Evolutionary conservation across 2,329 filamentous ascomycete species (phyloP).

Genomic region (Colletotrichum incanum): DNA sequence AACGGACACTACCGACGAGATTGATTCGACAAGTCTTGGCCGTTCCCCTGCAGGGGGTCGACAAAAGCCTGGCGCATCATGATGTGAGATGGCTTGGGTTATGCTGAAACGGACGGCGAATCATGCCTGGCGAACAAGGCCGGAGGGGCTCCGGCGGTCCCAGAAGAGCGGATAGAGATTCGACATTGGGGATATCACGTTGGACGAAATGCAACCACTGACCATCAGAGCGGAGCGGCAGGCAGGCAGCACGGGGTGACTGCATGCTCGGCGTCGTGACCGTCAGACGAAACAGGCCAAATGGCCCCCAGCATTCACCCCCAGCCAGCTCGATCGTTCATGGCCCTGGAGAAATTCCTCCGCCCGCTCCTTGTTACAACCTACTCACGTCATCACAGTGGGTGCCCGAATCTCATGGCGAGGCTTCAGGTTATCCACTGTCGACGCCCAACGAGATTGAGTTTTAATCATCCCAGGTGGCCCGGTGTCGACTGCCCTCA

Average conservation of each 20-base stretch:
- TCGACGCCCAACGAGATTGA: constrained; percentile 37
- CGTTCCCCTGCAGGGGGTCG: neutral
- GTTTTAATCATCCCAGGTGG: constrained; percentile 28
- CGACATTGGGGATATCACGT: constrained; percentile 4
- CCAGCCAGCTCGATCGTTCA: constrained; percentile 13
- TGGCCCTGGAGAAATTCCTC: constrained; percentile 24
- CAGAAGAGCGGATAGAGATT: constrained; percentile 27
- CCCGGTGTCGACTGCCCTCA: neutral
- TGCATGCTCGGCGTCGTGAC: neutral
- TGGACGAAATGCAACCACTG: constrained; percentile 3
- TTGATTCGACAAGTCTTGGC: neutral
- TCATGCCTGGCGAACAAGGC: neutral
- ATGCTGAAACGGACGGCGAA: constrained; percentile 8
- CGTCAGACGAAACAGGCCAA: constrained; percentile 4
- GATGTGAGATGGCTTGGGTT: constrained; percentile 4
- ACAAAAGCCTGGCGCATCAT: constrained; percentile 7
- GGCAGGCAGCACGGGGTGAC: constrained; percentile 7
- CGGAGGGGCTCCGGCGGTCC: constrained; percentile 24
- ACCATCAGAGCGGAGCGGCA: neutral
- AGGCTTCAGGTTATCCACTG: constrained; percentile 8
- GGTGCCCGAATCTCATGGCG: neutral
- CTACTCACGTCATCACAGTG: constrained; percentile 19
- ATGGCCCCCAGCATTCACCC: neutral
- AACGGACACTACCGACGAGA: constrained; percentile 19
- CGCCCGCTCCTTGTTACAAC: neutral